Conservation (phyloP, 306 rosid species). For the Cucurbita ficifolia region DNA sequence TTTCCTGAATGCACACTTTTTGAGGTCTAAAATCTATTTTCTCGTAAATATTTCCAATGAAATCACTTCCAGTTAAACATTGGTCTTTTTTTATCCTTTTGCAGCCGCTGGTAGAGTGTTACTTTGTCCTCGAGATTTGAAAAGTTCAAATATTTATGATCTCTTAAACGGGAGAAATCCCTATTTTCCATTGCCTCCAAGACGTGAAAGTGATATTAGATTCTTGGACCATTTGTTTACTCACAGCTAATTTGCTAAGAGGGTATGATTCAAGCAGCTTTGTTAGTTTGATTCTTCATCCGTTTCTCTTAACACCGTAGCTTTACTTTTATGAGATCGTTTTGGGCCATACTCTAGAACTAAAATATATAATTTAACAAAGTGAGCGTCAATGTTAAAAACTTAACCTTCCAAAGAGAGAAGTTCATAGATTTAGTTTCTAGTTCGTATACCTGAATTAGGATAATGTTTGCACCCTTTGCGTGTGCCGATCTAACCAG, state of each 20-base stretch:
- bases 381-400: background rate
- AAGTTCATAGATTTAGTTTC: background rate
- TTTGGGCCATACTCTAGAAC: background rate
- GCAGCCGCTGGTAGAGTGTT: background rate
- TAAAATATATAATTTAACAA: background rate
- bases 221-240: background rate
- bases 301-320: background rate
- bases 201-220: background rate
- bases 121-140: background rate
- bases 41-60: background rate
- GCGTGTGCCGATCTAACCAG: constrained; percentile 76
- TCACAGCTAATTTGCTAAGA: background rate
- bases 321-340: background rate
- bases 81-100: background rate
- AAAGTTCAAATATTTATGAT: background rate
- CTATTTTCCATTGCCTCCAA: background rate
- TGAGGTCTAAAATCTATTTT: background rate
- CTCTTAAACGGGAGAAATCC: background rate
- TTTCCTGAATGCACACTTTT: background rate
- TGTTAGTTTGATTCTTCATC: background rate
- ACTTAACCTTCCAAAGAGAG: background rate
- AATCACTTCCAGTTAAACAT: background rate
- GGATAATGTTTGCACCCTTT: constrained; percentile 72
- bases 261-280: background rate
- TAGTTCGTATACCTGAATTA: constrained; percentile 58